Base-by-base conservation (phyloP, 495 filamentous ascomycete genomes). In the Penicillium chermesinum region DNA sequence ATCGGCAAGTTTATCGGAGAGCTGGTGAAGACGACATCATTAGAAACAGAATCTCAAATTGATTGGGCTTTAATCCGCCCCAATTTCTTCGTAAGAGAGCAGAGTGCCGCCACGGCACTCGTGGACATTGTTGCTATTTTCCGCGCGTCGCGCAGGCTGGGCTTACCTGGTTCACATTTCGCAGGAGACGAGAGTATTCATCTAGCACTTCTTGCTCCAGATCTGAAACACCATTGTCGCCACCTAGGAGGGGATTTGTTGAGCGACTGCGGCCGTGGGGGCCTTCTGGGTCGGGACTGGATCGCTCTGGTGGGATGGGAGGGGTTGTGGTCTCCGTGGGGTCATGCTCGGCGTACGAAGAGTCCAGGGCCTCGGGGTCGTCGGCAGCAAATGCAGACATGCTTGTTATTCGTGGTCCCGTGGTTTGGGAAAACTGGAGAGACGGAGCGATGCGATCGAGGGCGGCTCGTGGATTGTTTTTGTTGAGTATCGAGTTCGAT, bases 161-260 rank as follows among this genome's bases (percentile, higher is more conserved):
- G 16, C 57, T 15, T 65, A 91, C 93, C 73, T 84, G 86, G 60
- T 96, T 95, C 73, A 97, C 85, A 61, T 96, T 97, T 56, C 85
- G 82, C 1, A 91, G 79, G 18, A 98, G 69, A 16, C 86, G 81
- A 45, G 89, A 75, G 58, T 98, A 98, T 67, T 96, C 93, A 33
- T 96, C 88, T 0, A 98, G 75, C 1, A 98, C 84, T 63, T 96
- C 90, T 68, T 96, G 91, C 70, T 98, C 91, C 7, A 93, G 79
- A 4, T 88, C 84, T 0, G 86, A 78, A 48, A 75, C 68, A 35
- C 63, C 59, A 41, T 69, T 63, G 19, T 69, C 62, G 19, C 66
- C 49, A 34, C 62, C 57, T 38, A 75, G 66, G 12, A 75, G 66
- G 2, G 71, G 70, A 51, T 74, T 72, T 33, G 62, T 57, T 18